Evolutionary conservation across 1,139 yeast genomes (phyloP), one percentile per base, ranked within the genome.

Genomic region (Saccharomyces hybrid): DNA sequence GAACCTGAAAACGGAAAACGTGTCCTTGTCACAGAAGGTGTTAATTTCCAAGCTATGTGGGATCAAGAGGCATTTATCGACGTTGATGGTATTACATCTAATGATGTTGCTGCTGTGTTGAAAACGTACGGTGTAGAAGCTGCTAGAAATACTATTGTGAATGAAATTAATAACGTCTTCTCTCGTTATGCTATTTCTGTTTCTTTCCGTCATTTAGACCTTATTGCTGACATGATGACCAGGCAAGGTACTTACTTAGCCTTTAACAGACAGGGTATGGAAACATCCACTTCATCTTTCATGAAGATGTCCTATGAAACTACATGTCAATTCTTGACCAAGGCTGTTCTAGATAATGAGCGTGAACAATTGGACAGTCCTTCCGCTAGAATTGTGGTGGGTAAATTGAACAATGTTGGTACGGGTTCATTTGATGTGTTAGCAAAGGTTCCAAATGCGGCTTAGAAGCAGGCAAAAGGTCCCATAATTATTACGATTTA

Each of bases 241-340:
- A 83, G 99, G 72, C 98, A 93, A 75, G 99, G 99, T 67, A 82
- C 95, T 2, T 95, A 91, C 70, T 77, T 93, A 71, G 97, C 99
- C 28, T 95, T 95, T 78, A 91, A 90, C 75, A 86, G 99, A 79
- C 97, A 90, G 75, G 99, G 99, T 73, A 91, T 95, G 70, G 98
- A 93, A 70, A 81, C 96, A 1, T 84, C 95, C 25, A 90, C 98
- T 1, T 91, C 98, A 9, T 88, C 98, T 32, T 88, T 95, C 77
- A 86, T 90, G 93, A 95, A 95, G 79, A 95, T 95, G 99, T 89
- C 97, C 57, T 95, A 90, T 73, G 99, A 95, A 75, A 93, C 99
- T 50, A 95, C 99, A 2, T 90, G 97, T 77, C 96, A 88, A 73
- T 95, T 95, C 79, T 80, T 95, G 72, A 93, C 97, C 54, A 89